Percentiles rank a stretch among this genome's conserved stretches.
phyloP scores from a whole-genome alignment of 345 rosid genomes.

The Eucalyptus tenuipes region DNA sequence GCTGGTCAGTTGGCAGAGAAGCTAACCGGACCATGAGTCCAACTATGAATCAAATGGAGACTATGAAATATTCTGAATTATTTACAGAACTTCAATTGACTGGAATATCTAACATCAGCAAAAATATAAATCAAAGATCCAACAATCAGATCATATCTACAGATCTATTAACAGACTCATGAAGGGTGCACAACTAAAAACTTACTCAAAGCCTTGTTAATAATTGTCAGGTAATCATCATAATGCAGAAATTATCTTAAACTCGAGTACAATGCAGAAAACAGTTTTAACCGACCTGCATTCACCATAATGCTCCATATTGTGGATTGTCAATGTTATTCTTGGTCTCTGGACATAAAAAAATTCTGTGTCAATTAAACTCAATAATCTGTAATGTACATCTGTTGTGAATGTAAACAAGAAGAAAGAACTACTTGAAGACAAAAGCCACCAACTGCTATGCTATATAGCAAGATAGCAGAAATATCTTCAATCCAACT shows the following conservation, averaged over 20 bases:
- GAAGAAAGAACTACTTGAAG: background rate
- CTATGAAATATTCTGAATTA: background rate
- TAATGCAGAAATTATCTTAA: background rate
- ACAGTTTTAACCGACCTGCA: constrained; percentile 19
- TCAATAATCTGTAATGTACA: background rate
- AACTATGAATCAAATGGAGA: background rate
- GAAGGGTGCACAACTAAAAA: background rate
- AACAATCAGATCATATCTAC: background rate
- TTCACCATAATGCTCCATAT: constrained; percentile 54
- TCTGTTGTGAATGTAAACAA: background rate
- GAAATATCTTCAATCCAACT: background rate
- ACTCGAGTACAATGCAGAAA: background rate
- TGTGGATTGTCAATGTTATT: constrained; percentile 44
- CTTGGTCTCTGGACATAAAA: constrained; percentile 28
- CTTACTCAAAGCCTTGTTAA: background rate
- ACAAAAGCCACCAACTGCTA: background rate
- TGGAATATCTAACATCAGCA: background rate
- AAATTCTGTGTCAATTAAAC: background rate
- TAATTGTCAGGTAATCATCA: background rate
- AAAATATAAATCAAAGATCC: background rate
- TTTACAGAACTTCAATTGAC: background rate
- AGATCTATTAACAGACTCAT: background rate
- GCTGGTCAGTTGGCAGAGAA: background rate
- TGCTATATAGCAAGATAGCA: background rate
- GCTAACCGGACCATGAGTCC: background rate